Conservation (phyloP, 1,284 basidiomycete genomes). For the Tremellales sp. region DNA sequence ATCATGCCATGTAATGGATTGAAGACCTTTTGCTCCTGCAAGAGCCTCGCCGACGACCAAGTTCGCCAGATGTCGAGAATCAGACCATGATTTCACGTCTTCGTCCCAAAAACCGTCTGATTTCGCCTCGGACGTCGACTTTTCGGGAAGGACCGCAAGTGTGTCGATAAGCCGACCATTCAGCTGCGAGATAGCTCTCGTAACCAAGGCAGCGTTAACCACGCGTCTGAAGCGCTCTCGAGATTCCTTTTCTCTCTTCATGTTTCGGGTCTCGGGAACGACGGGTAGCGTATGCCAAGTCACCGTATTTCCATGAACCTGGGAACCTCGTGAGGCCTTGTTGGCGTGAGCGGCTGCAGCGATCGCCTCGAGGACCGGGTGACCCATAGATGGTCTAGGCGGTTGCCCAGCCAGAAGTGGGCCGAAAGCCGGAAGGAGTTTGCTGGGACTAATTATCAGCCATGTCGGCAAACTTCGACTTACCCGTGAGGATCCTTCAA, state of each 20-base stretch:
- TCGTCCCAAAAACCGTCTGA: constrained; percentile 60
- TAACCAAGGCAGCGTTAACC: constrained; percentile 25
- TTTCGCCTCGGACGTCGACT: constrained; percentile 16
- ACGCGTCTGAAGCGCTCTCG: constrained; percentile 59
- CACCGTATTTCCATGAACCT: constrained; percentile 10
- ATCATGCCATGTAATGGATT: constrained; percentile 27
- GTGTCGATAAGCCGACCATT: constrained; percentile 61
- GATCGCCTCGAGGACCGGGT: constrained; percentile 5
- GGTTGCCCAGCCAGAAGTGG: constrained; percentile 2
- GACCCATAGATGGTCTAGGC: background rate
- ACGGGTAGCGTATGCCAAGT: constrained; percentile 58
- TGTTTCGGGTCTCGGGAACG: constrained; percentile 62
- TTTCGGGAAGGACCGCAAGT: constrained; percentile 24
- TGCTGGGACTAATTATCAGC: constrained; percentile 9
- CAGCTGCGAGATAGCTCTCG: constrained; percentile 69
- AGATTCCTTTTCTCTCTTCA: constrained; percentile 56
- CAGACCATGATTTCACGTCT: constrained; percentile 24
- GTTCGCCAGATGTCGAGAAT: constrained; percentile 28
- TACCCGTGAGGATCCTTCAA: constrained; percentile 12
- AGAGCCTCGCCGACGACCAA: constrained; percentile 22
- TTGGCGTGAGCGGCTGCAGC: background rate
- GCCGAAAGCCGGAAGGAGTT: constrained; percentile 17
- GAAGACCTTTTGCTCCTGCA: constrained; percentile 1
- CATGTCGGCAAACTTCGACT: constrained; percentile 1
- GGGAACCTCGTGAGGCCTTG: background rate